Conservation (phyloP, 345 rosid genomes). For the Camelina neglecta region DNA sequence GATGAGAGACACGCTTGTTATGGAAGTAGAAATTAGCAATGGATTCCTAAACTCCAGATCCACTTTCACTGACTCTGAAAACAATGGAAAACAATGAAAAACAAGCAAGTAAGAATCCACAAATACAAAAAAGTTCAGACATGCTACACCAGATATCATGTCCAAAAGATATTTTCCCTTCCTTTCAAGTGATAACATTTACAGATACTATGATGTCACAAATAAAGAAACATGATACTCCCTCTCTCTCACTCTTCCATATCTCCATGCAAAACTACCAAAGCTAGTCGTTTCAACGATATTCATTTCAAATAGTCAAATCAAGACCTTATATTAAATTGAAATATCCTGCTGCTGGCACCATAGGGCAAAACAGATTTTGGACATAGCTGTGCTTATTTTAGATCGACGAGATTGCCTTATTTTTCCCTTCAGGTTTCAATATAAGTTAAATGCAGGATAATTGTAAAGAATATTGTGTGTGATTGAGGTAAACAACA, state of each 20-base stretch:
- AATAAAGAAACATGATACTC: slow-evolving; percentile 20
- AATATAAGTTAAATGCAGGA: slow-evolving; percentile 20
- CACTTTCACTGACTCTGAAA: slow-evolving; percentile 83
- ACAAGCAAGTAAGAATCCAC: slow-evolving; percentile 29
- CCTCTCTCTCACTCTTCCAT: slow-evolving; percentile 22
- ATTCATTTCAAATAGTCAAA: slow-evolving; percentile 6
- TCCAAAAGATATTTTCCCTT: slow-evolving; percentile 21
- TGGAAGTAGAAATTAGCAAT: slow-evolving; percentile 71
- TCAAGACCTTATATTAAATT: slow-evolving; percentile 14
- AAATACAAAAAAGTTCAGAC: background rate
- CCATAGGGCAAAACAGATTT: slow-evolving; percentile 28
- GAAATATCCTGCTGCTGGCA: slow-evolving; percentile 21
- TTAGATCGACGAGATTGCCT: slow-evolving; percentile 22
- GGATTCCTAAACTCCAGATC: slow-evolving; percentile 84
- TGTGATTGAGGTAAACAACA: slow-evolving; percentile 13
- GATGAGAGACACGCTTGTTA: slow-evolving; percentile 73
- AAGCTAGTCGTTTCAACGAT: slow-evolving; percentile 9
- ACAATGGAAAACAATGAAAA: slow-evolving; percentile 42
- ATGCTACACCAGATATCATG: slow-evolving; percentile 29
- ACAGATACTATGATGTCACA: slow-evolving; percentile 30
- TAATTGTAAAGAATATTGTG: slow-evolving; percentile 17
- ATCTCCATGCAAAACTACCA: slow-evolving; percentile 22
- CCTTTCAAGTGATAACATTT: slow-evolving; percentile 16
- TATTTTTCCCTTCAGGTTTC: slow-evolving; percentile 28
- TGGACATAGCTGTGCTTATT: slow-evolving; percentile 1